phyloP scores from a whole-genome alignment of 73 alveolate genomes.

The Uronychia binucleata region DNA sequence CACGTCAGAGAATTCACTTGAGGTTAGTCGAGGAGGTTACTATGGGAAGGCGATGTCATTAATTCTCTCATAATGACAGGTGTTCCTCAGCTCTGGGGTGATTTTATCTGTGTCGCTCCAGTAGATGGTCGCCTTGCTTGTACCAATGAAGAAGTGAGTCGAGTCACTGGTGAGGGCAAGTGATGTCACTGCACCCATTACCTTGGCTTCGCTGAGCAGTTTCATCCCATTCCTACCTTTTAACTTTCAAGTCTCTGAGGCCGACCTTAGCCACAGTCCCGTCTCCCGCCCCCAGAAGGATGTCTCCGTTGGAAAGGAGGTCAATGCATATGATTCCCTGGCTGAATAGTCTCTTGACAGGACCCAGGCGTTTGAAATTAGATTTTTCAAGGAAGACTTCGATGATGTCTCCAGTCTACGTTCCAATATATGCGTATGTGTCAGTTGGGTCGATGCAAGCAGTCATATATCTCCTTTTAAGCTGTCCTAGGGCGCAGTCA shows the following conservation, averaged over 20 bases:
- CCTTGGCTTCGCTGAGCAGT: slow-evolving; percentile 50
- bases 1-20: slow-evolving; percentile 75
- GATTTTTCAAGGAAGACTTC: slow-evolving; percentile 84
- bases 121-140: slow-evolving; percentile 78
- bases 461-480: slow-evolving; percentile 80
- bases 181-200: slow-evolving; percentile 94
- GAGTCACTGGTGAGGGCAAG: slow-evolving; percentile 88
- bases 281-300: slow-evolving; percentile 93
- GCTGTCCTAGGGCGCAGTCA: slow-evolving; percentile 71
- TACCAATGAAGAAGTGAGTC: slow-evolving; percentile 96
- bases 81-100: slow-evolving; percentile 92
- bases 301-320: slow-evolving; percentile 90
- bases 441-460: slow-evolving; percentile 82
- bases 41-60: slow-evolving; percentile 91
- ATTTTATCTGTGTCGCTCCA: slow-evolving; percentile 90
- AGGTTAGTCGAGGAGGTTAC: not conserved
- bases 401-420: slow-evolving; percentile 89
- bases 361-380: slow-evolving; percentile 84
- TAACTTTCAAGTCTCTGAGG: slow-evolving; percentile 68
- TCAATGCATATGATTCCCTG: slow-evolving; percentile 74
- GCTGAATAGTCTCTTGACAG: slow-evolving; percentile 79
- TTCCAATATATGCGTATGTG: slow-evolving; percentile 79
- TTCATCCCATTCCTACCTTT: not conserved
- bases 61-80: slow-evolving; percentile 96
- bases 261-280: slow-evolving; percentile 91